phyloP scores from a whole-genome alignment of 2,329 filamentous ascomycete species.

The Colletotrichum noveboracense region DNA sequence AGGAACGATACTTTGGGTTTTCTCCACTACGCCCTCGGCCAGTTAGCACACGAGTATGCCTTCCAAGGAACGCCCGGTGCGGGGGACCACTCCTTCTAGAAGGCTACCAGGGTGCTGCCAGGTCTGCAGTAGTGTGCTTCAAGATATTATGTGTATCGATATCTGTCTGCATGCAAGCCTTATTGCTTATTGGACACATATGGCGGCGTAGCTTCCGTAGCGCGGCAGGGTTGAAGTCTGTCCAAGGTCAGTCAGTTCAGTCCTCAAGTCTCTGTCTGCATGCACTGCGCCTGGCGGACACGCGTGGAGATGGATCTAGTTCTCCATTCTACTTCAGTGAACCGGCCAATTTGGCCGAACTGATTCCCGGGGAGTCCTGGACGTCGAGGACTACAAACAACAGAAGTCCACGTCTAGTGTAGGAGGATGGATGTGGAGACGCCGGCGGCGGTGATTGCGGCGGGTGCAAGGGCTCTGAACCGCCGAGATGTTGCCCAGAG shows the following conservation, averaged over 20 bases:
- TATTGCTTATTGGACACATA: neutral
- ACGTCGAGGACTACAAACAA: neutral
- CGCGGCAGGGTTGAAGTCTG: neutral
- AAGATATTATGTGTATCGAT: neutral
- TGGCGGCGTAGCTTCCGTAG: neutral
- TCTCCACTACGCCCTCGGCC: neutral
- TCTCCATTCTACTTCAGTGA: neutral
- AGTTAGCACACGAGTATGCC: neutral
- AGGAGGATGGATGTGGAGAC: neutral
- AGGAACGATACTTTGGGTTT: neutral
- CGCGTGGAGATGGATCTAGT: neutral
- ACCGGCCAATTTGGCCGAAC: neutral
- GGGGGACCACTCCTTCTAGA: conserved; percentile 18
- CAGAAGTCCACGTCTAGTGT: neutral
- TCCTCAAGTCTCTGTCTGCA: neutral
- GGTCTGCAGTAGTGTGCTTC: neutral
- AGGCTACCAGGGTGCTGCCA: conserved; percentile 6
- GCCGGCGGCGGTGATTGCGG: neutral
- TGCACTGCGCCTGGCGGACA: neutral
- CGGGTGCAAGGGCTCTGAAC: neutral
- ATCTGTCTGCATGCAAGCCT: neutral
- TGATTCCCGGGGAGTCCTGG: neutral
- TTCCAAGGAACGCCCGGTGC: conserved; percentile 1
- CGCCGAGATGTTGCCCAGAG: conserved; percentile 13
- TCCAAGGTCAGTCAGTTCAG: neutral